Evolutionary conservation across 495 filamentous ascomycete species (phyloP), one percentile per base, ranked within the genome.

Genomic region (Clavariopsis aquatica): DNA sequence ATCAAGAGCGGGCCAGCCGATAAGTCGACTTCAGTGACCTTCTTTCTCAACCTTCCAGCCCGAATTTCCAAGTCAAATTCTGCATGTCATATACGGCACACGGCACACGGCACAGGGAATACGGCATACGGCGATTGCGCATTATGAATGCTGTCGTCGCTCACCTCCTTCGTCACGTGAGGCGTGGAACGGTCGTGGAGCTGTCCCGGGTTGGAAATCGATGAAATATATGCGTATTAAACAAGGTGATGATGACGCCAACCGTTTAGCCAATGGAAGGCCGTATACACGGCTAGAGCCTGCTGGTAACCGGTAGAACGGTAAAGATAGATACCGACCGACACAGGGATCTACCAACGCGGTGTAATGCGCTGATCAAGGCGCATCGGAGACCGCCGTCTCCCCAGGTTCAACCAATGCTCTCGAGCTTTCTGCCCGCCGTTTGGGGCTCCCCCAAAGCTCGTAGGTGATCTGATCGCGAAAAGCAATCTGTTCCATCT

Each of bases 401-500:
- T 9, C 15, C 38, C 68, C 59, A 66, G 52, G n/a, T 55, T 53
- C 23, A 31, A 46, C 47, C 55, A 59, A 49, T 26, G 29, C 20
- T 62, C 45, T 20, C 51, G n/a, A 23, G 52, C 24, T 47, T 36
- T 38, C 12, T 59, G 2, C 46, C 53, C 26, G 54, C 56, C 53
- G 54, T 59, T 53, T 52, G 29, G 27, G 17, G 22, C 57, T 41
- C 49, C 49, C 47, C 55, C 52, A 28, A 34, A 62, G 59, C 36
- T 59, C 65, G 43, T 59, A 49, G 43, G 46, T 53, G 54, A 57
- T 49, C 65, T 38, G 57, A 58, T 68, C 47, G 52, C 29, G 65
- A 68, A 68, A 64, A 68, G 60, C 65, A 68, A 58, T 22, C 46
- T 28, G 41, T 20, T 38, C 34, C 59, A 36, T 47, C 59, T 7